Evolutionary conservation across 495 filamentous ascomycete genomes (phyloP).

Genomic region (Penicillium ucsense): DNA sequence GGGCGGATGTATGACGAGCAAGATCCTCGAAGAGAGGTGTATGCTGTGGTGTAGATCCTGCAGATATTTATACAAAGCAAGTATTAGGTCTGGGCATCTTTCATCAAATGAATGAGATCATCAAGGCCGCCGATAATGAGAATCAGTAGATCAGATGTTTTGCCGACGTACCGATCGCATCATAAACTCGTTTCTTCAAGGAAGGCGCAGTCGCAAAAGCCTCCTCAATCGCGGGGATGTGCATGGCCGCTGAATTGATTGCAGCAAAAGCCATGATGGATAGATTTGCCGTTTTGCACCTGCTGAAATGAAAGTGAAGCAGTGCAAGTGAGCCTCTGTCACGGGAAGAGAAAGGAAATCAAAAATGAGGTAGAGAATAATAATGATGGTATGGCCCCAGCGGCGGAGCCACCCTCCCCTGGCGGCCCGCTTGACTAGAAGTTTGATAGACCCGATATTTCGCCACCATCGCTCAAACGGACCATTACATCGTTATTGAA

Average conservation of each 20-base stretch:
- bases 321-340: slow-evolving; percentile 4
- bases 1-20: slow-evolving; percentile 35
- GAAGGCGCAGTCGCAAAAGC: slow-evolving; percentile 36
- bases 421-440: slow-evolving; percentile 6
- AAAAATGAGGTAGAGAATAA: slow-evolving; percentile 7
- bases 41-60: slow-evolving; percentile 31
- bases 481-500: too few relatives aligned
- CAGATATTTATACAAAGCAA: slow-evolving; percentile 4
- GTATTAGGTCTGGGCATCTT: neutral
- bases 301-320: slow-evolving; percentile 7
- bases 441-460: neutral
- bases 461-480: neutral
- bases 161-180: slow-evolving; percentile 36
- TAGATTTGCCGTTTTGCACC: slow-evolving; percentile 5
- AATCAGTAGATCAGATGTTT: slow-evolving; percentile 3
- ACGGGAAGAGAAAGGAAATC: slow-evolving; percentile 1
- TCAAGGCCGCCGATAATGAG: neutral
- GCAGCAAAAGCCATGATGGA: slow-evolving; percentile 34
- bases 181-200: slow-evolving; percentile 38
- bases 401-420: slow-evolving; percentile 10
- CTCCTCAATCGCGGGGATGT: slow-evolving; percentile 31
- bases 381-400: neutral
- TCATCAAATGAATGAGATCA: neutral
- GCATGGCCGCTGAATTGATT: slow-evolving; percentile 24
- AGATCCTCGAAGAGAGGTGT: slow-evolving; percentile 38